These are phyloP conservation scores for Gossypium schwendimanii DNA, from an alignment of 441 rosid species.

Conservation along the genomic window DNA sequence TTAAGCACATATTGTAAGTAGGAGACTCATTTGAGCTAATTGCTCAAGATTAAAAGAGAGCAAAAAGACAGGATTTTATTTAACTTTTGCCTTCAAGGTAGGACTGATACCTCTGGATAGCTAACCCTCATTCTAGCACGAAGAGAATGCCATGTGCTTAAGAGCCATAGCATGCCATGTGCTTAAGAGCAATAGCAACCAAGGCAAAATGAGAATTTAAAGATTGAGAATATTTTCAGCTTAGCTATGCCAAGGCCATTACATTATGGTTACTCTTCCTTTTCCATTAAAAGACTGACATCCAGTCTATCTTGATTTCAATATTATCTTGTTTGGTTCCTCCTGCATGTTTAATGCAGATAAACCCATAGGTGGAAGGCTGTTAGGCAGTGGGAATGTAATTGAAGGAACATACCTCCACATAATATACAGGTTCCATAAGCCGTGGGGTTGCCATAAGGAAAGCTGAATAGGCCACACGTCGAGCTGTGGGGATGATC, in stretches of 20 bases:
- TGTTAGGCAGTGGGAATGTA: not conserved
- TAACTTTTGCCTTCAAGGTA: not conserved
- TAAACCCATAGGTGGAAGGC: not conserved
- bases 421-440: slow-evolving; percentile 97
- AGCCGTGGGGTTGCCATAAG: slow-evolving; percentile 96
- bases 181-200: no score
- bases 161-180: no score
- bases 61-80: not conserved
- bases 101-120: not conserved
- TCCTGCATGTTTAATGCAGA: not conserved
- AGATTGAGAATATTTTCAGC: not conserved
- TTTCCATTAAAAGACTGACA: not conserved
- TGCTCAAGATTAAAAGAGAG: not conserved
- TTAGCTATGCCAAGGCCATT: not conserved
- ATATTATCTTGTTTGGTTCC: not conserved
- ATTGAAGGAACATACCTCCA: slow-evolving; percentile 50
- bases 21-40: not conserved
- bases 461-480: slow-evolving; percentile 46
- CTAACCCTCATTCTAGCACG: not conserved
- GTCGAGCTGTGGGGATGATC: slow-evolving; percentile 36
- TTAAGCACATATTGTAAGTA: slow-evolving; percentile 6
- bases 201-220: not conserved
- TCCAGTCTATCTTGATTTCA: not conserved
- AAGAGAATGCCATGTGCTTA: not conserved
- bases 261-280: not conserved